A percentile compares a stretch with the other conserved stretches of the same genome.
phyloP scores from a whole-genome alignment of 2,329 filamentous ascomycete genomes.

The Rutstroemia sydowiana region DNA sequence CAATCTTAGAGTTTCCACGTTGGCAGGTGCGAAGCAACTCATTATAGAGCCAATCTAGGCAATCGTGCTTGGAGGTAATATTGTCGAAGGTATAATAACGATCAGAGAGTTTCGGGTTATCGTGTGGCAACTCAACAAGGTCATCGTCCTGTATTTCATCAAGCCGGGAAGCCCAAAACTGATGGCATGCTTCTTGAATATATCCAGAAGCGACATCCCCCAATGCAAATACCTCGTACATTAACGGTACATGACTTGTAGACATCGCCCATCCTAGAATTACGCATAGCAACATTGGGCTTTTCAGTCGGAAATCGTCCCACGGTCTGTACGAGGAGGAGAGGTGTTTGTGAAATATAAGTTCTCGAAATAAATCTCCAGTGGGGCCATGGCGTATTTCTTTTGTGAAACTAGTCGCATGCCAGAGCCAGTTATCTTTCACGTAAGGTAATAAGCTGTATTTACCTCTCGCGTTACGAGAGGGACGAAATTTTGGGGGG shows the following conservation, averaged over 20 bases:
- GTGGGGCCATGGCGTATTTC: neutral
- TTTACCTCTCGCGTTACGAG: neutral
- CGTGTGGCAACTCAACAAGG: neutral
- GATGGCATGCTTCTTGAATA: neutral
- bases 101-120: neutral
- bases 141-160: neutral
- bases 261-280: neutral
- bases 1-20: neutral
- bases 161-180: neutral
- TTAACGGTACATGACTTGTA: neutral
- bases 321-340: neutral
- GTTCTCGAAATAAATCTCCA: neutral
- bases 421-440: neutral
- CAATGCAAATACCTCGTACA: neutral
- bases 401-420: neutral
- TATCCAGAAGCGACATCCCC: neutral
- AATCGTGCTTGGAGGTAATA: neutral
- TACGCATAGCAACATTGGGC: neutral
- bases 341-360: neutral
- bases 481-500: neutral
- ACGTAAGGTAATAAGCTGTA: neutral
- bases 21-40: neutral
- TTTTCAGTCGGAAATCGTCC: neutral
- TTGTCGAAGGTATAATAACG: neutral
- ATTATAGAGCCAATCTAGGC: neutral